Percentiles rank a stretch among this genome's conserved stretches.
phyloP scores from a whole-genome alignment of 1,284 basidiomycete genomes.

The Kalmanozyma brasiliensis region DNA sequence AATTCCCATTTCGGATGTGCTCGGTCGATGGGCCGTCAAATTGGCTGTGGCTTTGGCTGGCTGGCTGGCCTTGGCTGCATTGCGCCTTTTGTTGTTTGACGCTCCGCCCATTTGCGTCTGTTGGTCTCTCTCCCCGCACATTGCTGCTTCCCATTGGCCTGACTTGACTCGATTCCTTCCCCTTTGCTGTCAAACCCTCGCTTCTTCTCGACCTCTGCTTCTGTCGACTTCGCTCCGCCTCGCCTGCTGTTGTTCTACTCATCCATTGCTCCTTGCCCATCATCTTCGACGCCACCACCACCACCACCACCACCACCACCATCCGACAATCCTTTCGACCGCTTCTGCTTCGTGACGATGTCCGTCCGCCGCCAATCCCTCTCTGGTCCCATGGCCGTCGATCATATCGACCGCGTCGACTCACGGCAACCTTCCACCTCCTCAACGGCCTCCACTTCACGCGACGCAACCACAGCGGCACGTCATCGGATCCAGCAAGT shows the following conservation, averaged over 20 bases:
- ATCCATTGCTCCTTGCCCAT: neutral
- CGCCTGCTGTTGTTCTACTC: neutral
- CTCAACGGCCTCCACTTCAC: slow-evolving; percentile 1
- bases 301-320: neutral
- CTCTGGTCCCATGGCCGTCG: slow-evolving; percentile 29
- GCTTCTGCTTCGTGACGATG: slow-evolving; percentile 16
- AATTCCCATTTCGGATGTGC: slow-evolving; percentile 18
- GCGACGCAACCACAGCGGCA: slow-evolving; percentile 27
- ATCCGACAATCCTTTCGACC: neutral
- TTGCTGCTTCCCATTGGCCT: slow-evolving; percentile 8
- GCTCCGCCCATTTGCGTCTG: slow-evolving; percentile 5
- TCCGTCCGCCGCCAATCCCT: slow-evolving; percentile 35
- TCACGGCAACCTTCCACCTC: slow-evolving; percentile 32
- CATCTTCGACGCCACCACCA: neutral
- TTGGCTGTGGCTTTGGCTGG: slow-evolving; percentile 3
- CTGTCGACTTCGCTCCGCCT: slow-evolving; percentile 2
- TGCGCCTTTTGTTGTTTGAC: too few species aligned
- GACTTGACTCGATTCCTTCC: slow-evolving; percentile 22
- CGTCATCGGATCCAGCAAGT: slow-evolving; percentile 41
- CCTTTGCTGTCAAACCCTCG: slow-evolving; percentile 1
- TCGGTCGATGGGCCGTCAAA: slow-evolving; percentile 26
- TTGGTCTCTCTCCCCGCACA: slow-evolving; percentile 9
- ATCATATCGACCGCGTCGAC: slow-evolving; percentile 17
- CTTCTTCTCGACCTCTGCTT: neutral
- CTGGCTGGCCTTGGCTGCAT: slow-evolving; percentile 7